A percentile compares a stretch with the other conserved stretches of the same genome.
These are phyloP conservation scores for Synchytrium microbalum DNA, from an alignment of 371 early-diverging fungal species.

Conservation along the genomic window DNA sequence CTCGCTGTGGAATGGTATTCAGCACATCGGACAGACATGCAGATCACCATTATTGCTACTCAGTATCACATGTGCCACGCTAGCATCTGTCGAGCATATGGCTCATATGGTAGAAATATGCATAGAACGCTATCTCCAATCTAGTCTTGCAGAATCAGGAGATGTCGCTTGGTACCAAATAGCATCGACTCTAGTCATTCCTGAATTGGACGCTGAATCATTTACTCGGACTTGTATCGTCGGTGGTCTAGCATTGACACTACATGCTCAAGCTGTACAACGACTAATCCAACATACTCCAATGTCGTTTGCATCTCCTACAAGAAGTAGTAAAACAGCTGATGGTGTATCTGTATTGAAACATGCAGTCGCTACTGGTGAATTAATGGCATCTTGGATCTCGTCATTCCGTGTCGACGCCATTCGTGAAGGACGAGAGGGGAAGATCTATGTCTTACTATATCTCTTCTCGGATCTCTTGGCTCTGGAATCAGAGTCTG, in stretches of 20 bases:
- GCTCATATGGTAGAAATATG: constrained; percentile 22
- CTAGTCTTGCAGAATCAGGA: background rate
- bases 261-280: constrained; percentile 25
- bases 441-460: constrained; percentile 24
- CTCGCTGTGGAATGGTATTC: background rate
- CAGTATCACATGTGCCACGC: constrained; percentile 5
- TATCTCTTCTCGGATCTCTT: constrained; percentile 23
- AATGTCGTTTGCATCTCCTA: background rate
- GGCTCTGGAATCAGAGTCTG: constrained; percentile 12
- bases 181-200: constrained; percentile 13
- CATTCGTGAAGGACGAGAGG: constrained; percentile 15
- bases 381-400: constrained; percentile 29
- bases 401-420: constrained; percentile 9
- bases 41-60: background rate
- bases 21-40: background rate
- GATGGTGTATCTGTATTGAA: constrained; percentile 7
- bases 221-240: constrained; percentile 28
- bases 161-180: background rate
- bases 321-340: background rate
- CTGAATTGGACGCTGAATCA: constrained; percentile 23
- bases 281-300: constrained; percentile 5
- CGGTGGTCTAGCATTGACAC: constrained; percentile 26
- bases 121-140: constrained; percentile 17
- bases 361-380: constrained; percentile 21
- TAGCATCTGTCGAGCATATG: constrained; percentile 29